Evolutionary conservation across 768 basidiomycete species (phyloP), one percentile per base, ranked within the genome.

Genomic region (Tephrocybe rancida): DNA sequence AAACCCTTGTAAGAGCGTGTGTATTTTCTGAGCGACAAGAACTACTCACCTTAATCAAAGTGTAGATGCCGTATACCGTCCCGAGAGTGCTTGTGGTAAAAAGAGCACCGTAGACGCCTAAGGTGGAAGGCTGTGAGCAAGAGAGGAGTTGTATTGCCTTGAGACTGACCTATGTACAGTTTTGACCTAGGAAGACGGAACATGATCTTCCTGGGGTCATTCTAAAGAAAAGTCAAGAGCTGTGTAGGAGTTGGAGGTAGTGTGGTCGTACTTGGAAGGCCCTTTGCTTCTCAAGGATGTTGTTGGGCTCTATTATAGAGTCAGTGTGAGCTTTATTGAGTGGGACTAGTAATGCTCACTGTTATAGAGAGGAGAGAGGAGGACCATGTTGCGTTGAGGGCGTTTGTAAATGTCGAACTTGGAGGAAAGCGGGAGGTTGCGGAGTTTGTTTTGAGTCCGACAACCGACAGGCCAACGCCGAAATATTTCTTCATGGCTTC

Each of bases 271-370:
- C 90, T 78, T 92, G 90, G 68, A 83, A 78, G 41, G 65, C 55
- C 73, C 72, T 82, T 71, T 92, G 90, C 66, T 72, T 85, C 72
- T 86, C 82, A 37, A 82, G 68, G 56, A 90, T 78, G 50, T 67
- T 67, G 75, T 92, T 88, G 60, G 84, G 86, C 67, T 79, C 84
- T 84, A 62, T 21, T 43, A 18, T 18, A 46, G 14, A 9, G 21
- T 51, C n/a, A 61, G 7, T 25, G n/a, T 7, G 35, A 37, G 8
- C 32, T 32, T 44, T 11, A 43, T 8, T 21, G 19, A 29, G 27
- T 44, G 18, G 38, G 44, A n/a, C 22, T 10, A 32, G 35, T 54
- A 37, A 22, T 2, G 72, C 83, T 57, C 67, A 90, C 88, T 81
- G 74, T 86, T 78, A 67, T 86, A 83, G 61, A 90, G 76, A 41